These are phyloP conservation scores for Arachis hypogaea DNA, from an alignment of 306 rosid genomes.

Conservation along the genomic window DNA sequence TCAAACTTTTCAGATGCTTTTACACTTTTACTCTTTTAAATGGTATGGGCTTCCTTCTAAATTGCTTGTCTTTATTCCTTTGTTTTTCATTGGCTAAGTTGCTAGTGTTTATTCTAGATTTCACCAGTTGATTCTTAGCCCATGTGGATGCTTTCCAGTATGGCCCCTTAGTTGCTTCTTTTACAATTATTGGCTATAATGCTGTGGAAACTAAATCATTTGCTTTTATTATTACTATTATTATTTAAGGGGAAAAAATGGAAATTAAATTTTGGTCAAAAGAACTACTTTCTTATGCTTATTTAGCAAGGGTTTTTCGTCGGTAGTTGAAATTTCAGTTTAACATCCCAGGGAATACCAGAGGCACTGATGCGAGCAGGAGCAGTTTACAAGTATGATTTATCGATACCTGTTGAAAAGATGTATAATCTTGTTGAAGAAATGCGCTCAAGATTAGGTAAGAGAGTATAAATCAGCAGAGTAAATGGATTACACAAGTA, in stretches of 20 bases:
- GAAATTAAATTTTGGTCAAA: not conserved
- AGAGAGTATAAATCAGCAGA: conserved; percentile 21
- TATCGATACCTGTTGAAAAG: conserved; percentile 81
- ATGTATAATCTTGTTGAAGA: conserved; percentile 78
- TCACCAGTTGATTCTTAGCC: conserved; percentile 5
- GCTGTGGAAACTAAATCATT: conserved; percentile 15
- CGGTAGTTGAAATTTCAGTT: conserved; percentile 1
- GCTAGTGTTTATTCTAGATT: conserved; percentile 14
- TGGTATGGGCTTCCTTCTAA: not conserved
- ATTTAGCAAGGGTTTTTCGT: conserved; percentile 15
- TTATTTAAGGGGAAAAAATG: not conserved
- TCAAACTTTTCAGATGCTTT: not conserved
- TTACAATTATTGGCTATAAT: not conserved
- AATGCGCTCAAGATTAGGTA: conserved; percentile 80
- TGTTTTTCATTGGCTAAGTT: not conserved
- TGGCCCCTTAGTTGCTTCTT: not conserved
- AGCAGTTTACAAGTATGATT: conserved; percentile 85
- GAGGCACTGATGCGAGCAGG: conserved; percentile 92
- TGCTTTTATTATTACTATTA: not conserved
- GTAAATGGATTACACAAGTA: not conserved
- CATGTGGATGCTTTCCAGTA: conserved; percentile 17
- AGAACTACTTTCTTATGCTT: conserved; percentile 1
- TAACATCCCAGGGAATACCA: conserved; percentile 63
- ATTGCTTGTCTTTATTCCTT: not conserved
- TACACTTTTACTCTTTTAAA: not conserved